phyloP scores from a whole-genome alignment of 208 protist genomes.

The Kentomonas sorsogonicus region DNA sequence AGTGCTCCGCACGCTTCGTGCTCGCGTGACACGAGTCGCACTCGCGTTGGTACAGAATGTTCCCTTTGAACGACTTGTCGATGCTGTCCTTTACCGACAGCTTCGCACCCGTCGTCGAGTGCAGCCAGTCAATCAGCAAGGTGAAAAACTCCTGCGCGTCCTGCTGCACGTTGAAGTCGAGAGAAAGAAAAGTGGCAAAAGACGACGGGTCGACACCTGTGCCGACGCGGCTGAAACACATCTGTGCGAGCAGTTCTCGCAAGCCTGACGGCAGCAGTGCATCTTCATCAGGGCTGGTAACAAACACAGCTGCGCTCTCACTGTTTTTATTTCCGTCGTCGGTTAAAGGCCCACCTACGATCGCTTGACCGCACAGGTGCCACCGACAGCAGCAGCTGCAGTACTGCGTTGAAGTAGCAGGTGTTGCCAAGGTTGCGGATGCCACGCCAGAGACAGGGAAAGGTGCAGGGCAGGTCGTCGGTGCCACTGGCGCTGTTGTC shows the following conservation, averaged over 20 bases:
- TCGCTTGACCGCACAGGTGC: constrained; percentile 41
- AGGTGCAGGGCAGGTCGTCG: too few relatives aligned
- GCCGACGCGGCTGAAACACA: constrained; percentile 56
- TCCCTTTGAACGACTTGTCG: constrained; percentile 46
- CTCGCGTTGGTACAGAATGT: constrained; percentile 64
- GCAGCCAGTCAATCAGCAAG: constrained; percentile 69
- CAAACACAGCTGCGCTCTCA: too few relatives aligned
- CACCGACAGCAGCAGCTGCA: constrained; percentile 80
- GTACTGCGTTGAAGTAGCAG: constrained; percentile 84
- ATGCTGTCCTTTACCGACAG: constrained; percentile 34
- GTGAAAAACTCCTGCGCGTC: constrained; percentile 81
- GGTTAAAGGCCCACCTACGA: constrained; percentile 17
- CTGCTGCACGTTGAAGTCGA: constrained; percentile 66
- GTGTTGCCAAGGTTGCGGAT: constrained; percentile 82
- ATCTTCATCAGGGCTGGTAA: not conserved
- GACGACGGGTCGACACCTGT: constrained; percentile 40
- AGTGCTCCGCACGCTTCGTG: constrained; percentile 58
- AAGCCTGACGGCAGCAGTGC: constrained; percentile 38
- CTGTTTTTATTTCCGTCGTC: not conserved
- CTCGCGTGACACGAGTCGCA: constrained; percentile 51
- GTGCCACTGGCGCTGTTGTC: too few relatives aligned
- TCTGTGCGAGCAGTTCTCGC: constrained; percentile 63
- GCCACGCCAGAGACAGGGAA: constrained; percentile 57
- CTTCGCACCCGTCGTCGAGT: constrained; percentile 35
- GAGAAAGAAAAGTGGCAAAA: constrained; percentile 59